Evolutionary conservation across 2,329 filamentous ascomycete genomes (phyloP).

Genomic region (Colletotrichum endophyticum): DNA sequence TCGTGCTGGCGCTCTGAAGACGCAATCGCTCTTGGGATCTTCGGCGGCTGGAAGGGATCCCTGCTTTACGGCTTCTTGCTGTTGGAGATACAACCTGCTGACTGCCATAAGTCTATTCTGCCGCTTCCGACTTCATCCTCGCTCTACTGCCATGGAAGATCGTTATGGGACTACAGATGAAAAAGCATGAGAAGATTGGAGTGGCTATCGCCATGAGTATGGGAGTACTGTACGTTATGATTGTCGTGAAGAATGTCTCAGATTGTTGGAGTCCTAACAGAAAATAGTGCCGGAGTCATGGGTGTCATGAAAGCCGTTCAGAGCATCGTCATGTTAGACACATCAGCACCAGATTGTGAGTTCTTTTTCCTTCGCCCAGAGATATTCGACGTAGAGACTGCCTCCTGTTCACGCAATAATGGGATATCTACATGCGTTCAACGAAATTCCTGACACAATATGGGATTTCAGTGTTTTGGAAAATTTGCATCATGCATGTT

Average conservation of each 20-base stretch:
- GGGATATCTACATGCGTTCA: not conserved
- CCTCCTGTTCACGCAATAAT: not conserved
- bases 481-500: not conserved
- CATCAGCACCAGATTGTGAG: slow-evolving; percentile 21
- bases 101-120: not conserved
- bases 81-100: not conserved
- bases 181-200: slow-evolving; percentile 34
- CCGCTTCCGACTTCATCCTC: slow-evolving; percentile 18
- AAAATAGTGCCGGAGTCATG: not conserved
- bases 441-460: not conserved
- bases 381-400: rapidly evolving
- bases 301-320: slow-evolving; percentile 27
- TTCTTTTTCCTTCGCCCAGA: not conserved
- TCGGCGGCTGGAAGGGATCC: not conserved
- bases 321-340: slow-evolving; percentile 14
- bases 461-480: not conserved
- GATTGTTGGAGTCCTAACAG: rapidly evolving
- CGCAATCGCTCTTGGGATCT: not conserved
- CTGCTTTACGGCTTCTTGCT: not conserved
- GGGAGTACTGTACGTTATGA: slow-evolving; percentile 27
- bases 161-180: slow-evolving; percentile 36
- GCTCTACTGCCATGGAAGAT: slow-evolving; percentile 34
- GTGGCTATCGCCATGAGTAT: slow-evolving; percentile 39
- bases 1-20: not conserved
- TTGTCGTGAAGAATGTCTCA: not conserved